Percentiles rank a stretch among this genome's conserved stretches.
phyloP scores from a whole-genome alignment of 331 rosid species.

The Quercus lobata region DNA sequence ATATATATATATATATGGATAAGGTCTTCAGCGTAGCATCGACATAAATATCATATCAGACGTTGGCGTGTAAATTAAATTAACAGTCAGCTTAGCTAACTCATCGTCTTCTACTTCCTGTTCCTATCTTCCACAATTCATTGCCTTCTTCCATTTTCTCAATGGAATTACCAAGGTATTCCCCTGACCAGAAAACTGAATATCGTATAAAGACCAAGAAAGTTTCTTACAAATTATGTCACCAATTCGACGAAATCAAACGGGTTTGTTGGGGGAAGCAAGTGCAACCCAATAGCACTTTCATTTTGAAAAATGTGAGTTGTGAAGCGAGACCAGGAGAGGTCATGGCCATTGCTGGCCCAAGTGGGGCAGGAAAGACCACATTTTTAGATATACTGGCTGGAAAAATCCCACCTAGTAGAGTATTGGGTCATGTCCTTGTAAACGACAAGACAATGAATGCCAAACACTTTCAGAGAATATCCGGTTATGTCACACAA shows the following conservation, averaged over 20 bases:
- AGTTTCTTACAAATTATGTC: conserved; percentile 30
- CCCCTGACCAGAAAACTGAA: neutral
- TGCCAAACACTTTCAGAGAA: conserved; percentile 23
- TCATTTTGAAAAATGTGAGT: too few species aligned
- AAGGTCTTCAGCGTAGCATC: neutral
- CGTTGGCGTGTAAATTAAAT: neutral
- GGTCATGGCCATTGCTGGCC: too few species aligned
- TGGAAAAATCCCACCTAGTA: neutral
- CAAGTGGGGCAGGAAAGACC: too few species aligned
- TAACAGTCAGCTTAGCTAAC: neutral
- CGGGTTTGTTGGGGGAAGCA: conserved; percentile 12
- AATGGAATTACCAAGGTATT: conserved; percentile 20
- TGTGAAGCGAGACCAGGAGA: too few species aligned
- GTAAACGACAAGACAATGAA: conserved; percentile 38
- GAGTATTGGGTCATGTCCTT: conserved; percentile 29
- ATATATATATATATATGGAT: too few species aligned
- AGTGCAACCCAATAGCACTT: neutral
- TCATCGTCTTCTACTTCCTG: neutral
- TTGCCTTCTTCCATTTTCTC: neutral
- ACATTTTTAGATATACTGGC: too few species aligned
- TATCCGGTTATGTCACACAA: conserved; percentile 44
- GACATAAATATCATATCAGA: neutral
- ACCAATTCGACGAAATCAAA: neutral
- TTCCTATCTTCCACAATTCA: neutral
- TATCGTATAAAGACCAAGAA: conserved; percentile 23